Evolutionary conservation across 2,329 filamentous ascomycete genomes (phyloP).

Genomic region (Cladosporium oxysporum): DNA sequence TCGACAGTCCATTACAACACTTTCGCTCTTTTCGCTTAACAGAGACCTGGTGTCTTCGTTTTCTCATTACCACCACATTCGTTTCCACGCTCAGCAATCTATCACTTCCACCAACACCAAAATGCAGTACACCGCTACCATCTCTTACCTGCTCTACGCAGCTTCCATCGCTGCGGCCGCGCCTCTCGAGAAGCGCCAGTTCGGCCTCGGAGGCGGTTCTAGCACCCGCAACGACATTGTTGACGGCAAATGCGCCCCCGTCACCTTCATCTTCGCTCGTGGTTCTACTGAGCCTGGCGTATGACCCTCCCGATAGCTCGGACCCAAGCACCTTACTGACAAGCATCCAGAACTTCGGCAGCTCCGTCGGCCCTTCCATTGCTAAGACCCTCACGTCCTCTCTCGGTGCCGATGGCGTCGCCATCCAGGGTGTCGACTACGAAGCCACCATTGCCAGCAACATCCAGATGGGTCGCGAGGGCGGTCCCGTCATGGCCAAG

Average conservation of each 20-base stretch:
- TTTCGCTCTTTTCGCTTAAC: background rate
- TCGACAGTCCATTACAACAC: background rate
- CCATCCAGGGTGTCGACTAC: conserved; percentile 59
- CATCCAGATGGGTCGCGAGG: conserved; percentile 24
- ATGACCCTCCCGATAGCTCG: background rate
- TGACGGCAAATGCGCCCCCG: conserved; percentile 42
- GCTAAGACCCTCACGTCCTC: conserved; percentile 47
- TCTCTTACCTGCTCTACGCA: conserved; percentile 25
- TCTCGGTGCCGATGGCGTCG: conserved; percentile 48
- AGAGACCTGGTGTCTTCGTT: conserved; percentile 8
- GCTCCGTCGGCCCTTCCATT: conserved; percentile 53
- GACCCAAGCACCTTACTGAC: background rate
- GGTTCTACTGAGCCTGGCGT: conserved; percentile 54
- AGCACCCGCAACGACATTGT: conserved; percentile 27
- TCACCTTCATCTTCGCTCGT: conserved; percentile 60
- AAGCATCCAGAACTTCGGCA: conserved; percentile 48
- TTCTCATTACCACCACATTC: background rate
- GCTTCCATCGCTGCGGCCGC: conserved; percentile 26
- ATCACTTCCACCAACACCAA: conserved; percentile 8
- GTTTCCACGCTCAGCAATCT: background rate
- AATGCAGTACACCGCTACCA: conserved; percentile 26
- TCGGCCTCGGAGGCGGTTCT: conserved; percentile 25
- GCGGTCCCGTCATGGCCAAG: conserved; percentile 29
- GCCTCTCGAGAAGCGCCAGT: conserved; percentile 23
- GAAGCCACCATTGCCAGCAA: conserved; percentile 40